Base-by-base conservation (phyloP, 352 stramenopile species). In the Phytophthora quininea region DNA sequence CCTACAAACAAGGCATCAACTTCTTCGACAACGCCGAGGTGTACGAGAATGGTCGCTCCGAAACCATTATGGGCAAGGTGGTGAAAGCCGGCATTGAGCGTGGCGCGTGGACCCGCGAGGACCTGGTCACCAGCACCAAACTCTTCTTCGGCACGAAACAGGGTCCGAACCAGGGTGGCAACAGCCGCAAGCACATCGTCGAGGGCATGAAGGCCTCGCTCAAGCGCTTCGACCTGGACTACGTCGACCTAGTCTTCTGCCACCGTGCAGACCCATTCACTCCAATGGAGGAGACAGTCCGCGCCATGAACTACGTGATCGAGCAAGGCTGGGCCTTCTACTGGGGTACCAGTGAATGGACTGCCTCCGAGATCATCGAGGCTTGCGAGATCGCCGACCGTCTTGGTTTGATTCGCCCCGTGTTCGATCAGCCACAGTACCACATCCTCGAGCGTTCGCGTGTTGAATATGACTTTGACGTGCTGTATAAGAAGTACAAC, bases 341-440 rank as follows among this genome's bases (percentile, higher is more conserved):
- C 69, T 94, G 86, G 86, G 86, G 84, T 19, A 94, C 86, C 31
- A 90, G 75, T 58, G 86, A 94, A 56, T 94, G 86, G 86, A 81
- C 56, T 70, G 70, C 77, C 46, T 58, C 85, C 32, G 79, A 93
- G 55, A 88, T 95, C 55, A 88, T 85, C 37, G 76, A 92, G 67
- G 84, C 82, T 14, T 82, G 64, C 33, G 67, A 76, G 58, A 86
- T 89, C 49, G 72, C 67, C 10, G 73, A 86, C 46, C 73, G 71
- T 4, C 67, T 84, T 11, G 68, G 69, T 2, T 33, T 86, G 19
- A 80, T 84, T 15, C 70, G 69, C 27, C 79, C 54, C 51, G 48
- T 77, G 38, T 81, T 85, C 29, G 84, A 92, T 42, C 84, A 93
- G 62, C 82, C 82, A 15, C 73, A 91, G 62, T 93, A 93, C 70